Percentiles rank a stretch among this genome's conserved stretches.
Conservation (phyloP, 2,329 filamentous ascomycete species). For the Diaporthe citriasiana region DNA sequence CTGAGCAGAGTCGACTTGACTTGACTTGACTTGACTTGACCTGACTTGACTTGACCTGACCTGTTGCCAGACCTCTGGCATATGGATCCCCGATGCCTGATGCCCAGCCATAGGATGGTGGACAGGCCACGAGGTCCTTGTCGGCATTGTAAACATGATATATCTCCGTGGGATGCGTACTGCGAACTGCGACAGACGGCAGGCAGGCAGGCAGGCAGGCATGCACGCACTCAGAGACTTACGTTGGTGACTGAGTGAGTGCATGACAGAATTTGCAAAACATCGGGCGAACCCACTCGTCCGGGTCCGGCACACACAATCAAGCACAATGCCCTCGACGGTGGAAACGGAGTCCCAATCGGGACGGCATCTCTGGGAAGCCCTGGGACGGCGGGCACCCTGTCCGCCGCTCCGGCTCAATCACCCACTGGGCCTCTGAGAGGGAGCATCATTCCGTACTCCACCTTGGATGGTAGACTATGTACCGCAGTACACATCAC, state of each 20-base stretch:
- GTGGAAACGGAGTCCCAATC: constrained; percentile 37
- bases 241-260: no score
- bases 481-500: neutral
- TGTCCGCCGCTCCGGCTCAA: constrained; percentile 36
- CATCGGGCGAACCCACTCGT: constrained; percentile 11
- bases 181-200: neutral
- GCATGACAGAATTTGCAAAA: neutral
- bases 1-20: neutral
- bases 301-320: no score
- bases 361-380: constrained; percentile 13
- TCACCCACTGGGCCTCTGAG: constrained; percentile 28
- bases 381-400: constrained; percentile 30
- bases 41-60: neutral
- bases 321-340: constrained; percentile 13
- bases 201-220: constrained; percentile 1
- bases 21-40: neutral
- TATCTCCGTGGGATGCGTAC: neutral
- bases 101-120: neutral
- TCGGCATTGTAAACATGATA: neutral
- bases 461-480: constrained; percentile 31
- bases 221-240: neutral
- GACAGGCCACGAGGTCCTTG: neutral
- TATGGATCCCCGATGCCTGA: neutral
- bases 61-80: neutral
- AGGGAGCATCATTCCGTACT: constrained; percentile 24